A percentile compares a stretch with the other conserved stretches of the same genome.
Evolutionary conservation across 495 filamentous ascomycete species (phyloP).

Genomic region (Immersiella caudata): DNA sequence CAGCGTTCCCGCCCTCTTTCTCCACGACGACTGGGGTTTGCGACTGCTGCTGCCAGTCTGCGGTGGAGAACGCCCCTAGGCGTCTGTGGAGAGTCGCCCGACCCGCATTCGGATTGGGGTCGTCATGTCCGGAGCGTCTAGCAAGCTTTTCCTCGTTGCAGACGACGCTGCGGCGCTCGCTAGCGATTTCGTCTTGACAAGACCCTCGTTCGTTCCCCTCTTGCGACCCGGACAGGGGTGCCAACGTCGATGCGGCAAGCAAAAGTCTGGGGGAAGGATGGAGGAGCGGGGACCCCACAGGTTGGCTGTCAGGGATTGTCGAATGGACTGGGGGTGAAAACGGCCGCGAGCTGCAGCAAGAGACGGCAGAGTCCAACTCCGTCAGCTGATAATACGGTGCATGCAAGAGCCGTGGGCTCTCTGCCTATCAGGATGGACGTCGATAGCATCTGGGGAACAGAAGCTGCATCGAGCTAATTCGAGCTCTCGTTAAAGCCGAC

Average conservation of each 20-base stretch:
- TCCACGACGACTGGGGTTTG: constrained; percentile 2
- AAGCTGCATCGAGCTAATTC: constrained; percentile 12
- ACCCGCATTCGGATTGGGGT: neutral
- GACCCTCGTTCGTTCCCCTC: constrained; percentile 17
- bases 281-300: constrained; percentile 23
- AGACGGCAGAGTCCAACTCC: neutral
- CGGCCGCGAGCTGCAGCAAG: constrained; percentile 1
- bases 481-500: constrained; percentile 11
- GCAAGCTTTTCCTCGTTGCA: neutral
- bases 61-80: neutral
- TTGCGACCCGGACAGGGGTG: constrained; percentile 24
- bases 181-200: neutral
- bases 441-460: constrained; percentile 24
- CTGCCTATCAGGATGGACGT: constrained; percentile 28
- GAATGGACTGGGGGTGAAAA: constrained; percentile 14
- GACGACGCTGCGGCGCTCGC: neutral
- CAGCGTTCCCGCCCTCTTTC: constrained; percentile 13
- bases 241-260: constrained; percentile 24
- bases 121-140: neutral
- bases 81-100: neutral
- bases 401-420: constrained; percentile 27
- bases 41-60: constrained; percentile 17
- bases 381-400: constrained; percentile 25
- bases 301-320: constrained; percentile 5
- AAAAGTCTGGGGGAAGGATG: constrained; percentile 10